These are phyloP conservation scores for Globisporangium recalcitrans DNA, from an alignment of 352 stramenopile species.

Conservation along the genomic window DNA sequence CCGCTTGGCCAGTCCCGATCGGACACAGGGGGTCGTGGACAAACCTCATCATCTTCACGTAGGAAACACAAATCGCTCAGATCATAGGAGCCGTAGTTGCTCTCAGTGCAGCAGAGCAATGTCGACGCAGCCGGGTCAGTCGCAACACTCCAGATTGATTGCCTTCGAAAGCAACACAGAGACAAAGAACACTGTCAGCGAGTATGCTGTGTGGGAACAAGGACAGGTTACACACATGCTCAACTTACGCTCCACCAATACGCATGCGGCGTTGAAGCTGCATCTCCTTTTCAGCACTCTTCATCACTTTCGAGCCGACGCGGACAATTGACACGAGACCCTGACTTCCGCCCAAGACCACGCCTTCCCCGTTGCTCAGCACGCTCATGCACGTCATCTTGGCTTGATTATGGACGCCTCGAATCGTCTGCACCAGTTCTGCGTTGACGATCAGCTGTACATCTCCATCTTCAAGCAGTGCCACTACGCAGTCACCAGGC, in stretches of 20 bases:
- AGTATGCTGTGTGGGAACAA: too few species aligned
- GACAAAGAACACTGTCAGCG: neutral
- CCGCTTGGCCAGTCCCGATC: neutral
- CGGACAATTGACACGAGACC: constrained; percentile 59
- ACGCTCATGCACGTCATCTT: constrained; percentile 33
- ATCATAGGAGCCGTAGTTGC: constrained; percentile 58
- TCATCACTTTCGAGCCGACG: constrained; percentile 48
- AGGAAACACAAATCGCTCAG: constrained; percentile 68
- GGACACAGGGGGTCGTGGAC: neutral
- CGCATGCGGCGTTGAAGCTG: constrained; percentile 61
- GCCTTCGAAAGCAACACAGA: constrained; percentile 17
- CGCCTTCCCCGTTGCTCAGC: constrained; percentile 42
- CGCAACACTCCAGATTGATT: constrained; percentile 38
- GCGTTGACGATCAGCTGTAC: constrained; percentile 74
- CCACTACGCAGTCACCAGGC: constrained; percentile 55
- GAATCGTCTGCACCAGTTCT: constrained; percentile 65
- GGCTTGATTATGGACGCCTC: constrained; percentile 44
- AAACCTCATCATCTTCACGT: constrained; percentile 56
- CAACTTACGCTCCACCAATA: constrained; percentile 40
- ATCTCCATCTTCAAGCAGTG: constrained; percentile 62
- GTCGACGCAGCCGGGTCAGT: constrained; percentile 44
- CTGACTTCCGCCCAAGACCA: constrained; percentile 54
- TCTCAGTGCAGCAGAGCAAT: constrained; percentile 60
- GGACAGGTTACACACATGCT: too few species aligned
- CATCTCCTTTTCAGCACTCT: constrained; percentile 57